phyloP scores from a whole-genome alignment of 73 alveolate species.

The Blepharisma japonicum region DNA sequence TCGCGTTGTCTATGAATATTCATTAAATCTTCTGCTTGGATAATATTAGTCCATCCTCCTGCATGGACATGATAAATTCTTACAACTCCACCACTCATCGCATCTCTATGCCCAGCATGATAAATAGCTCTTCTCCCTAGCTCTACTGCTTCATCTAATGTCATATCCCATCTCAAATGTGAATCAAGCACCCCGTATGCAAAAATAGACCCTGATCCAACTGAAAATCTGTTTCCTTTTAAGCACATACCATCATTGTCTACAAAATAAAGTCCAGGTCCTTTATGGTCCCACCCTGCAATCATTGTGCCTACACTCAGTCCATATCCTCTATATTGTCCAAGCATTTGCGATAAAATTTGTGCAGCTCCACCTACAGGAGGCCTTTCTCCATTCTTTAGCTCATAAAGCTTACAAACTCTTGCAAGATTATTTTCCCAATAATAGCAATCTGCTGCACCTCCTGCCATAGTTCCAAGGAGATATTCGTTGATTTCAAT shows the following conservation, averaged over 20 bases:
- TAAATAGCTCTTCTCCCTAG: slow-evolving; percentile 98
- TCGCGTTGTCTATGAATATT: slow-evolving; percentile 81
- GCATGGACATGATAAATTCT: slow-evolving; percentile 93
- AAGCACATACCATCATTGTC: slow-evolving; percentile 98
- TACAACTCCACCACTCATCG: slow-evolving; percentile 99
- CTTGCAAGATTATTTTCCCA: slow-evolving; percentile 96
- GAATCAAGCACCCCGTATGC: slow-evolving; percentile 99
- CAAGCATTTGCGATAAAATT: slow-evolving; percentile 16
- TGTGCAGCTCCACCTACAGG: slow-evolving; percentile 30
- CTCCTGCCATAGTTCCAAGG: slow-evolving; percentile 99
- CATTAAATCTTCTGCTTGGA: slow-evolving; percentile 87
- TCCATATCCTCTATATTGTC: slow-evolving; percentile 88
- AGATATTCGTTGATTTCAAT: slow-evolving; percentile 96
- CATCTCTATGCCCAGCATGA: slow-evolving; percentile 98
- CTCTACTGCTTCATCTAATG: slow-evolving; percentile 92
- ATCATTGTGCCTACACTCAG: slow-evolving; percentile 99
- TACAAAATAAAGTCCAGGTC: slow-evolving; percentile 90
- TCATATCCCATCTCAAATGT: slow-evolving; percentile 87
- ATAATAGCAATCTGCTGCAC: slow-evolving; percentile 99
- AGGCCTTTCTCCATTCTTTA: slow-evolving; percentile 73
- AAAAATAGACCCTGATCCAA: slow-evolving; percentile 94
- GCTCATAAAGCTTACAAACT: slow-evolving; percentile 95
- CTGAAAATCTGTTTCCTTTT: slow-evolving; percentile 95
- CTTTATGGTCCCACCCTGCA: slow-evolving; percentile 96
- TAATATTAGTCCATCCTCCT: slow-evolving; percentile 84